phyloP scores from a whole-genome alignment of 176 grass and related monocot genomes.

The Pontederia crassipes region DNA sequence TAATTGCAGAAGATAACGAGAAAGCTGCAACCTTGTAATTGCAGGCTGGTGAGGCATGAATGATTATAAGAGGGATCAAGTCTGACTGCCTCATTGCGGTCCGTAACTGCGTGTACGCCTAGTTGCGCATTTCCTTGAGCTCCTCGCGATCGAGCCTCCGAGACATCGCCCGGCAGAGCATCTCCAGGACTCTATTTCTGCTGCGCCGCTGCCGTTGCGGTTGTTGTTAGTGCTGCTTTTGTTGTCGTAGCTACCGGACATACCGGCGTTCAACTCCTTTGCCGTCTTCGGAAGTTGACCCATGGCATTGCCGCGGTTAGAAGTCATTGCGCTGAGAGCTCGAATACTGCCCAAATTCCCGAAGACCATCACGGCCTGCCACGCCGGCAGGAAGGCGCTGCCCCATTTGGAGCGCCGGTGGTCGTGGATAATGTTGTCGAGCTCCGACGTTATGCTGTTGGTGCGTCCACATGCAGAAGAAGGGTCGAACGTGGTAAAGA shows the following conservation, averaged over 20 bases:
- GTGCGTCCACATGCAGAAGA: neutral
- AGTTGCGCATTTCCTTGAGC: slow-evolving; percentile 29
- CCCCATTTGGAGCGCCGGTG: slow-evolving; percentile 25
- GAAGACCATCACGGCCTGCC: slow-evolving; percentile 27
- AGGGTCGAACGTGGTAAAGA: neutral
- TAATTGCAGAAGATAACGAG: too few species aligned
- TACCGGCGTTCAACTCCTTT: neutral
- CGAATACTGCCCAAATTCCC: slow-evolving; percentile 28
- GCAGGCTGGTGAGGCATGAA: slow-evolving; percentile 7
- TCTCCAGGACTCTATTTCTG: neutral
- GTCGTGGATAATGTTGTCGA: slow-evolving; percentile 29
- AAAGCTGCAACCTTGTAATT: too few species aligned
- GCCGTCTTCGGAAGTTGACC: slow-evolving; percentile 6
- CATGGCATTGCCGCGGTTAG: slow-evolving; percentile 12
- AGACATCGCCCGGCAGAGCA: slow-evolving; percentile 21
- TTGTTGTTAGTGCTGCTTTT: neutral
- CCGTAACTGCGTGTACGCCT: slow-evolving; percentile 21
- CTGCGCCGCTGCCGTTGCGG: neutral
- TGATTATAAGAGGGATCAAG: slow-evolving; percentile 14
- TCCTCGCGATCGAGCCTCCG: slow-evolving; percentile 12
- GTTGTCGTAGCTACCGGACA: neutral
- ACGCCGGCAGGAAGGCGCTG: slow-evolving; percentile 22
- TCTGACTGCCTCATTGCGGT: slow-evolving; percentile 17
- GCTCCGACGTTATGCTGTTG: slow-evolving; percentile 5
- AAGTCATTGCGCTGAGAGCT: slow-evolving; percentile 17